These are phyloP conservation scores for Pleurotus djamor DNA, from an alignment of 768 basidiomycete species.

Conservation along the genomic window DNA sequence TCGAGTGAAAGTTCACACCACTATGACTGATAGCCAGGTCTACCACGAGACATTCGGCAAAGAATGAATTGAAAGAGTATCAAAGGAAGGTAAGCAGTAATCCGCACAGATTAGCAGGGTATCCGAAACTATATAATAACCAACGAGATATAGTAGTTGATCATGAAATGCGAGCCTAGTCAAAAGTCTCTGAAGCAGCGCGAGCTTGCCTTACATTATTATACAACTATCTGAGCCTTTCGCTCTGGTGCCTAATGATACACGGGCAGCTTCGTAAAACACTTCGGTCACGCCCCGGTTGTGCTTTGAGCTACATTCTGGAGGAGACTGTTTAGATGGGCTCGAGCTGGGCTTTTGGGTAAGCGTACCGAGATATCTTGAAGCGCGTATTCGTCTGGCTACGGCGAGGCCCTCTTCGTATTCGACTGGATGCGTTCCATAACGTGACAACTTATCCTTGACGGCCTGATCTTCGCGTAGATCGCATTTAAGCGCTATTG, in stretches of 20 bases:
- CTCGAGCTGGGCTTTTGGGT: background rate
- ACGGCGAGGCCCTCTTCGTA: slow-evolving; percentile 93
- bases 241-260: slow-evolving; percentile 73
- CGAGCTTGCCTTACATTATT: slow-evolving; percentile 46
- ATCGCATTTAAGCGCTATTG: slow-evolving; percentile 90
- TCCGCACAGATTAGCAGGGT: background rate
- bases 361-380: slow-evolving; percentile 82
- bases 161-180: background rate
- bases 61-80: background rate
- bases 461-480: slow-evolving; percentile 80
- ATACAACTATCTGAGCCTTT: slow-evolving; percentile 62
- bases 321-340: background rate
- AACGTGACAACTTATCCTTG: slow-evolving; percentile 69
- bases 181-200: background rate
- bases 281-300: slow-evolving; percentile 94
- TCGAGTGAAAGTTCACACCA: background rate
- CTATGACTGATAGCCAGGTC: too few relatives aligned
- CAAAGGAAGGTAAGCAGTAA: background rate
- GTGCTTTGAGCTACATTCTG: slow-evolving; percentile 97
- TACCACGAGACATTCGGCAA: too few relatives aligned
- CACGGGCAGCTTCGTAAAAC: slow-evolving; percentile 88
- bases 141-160: background rate
- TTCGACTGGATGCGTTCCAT: slow-evolving; percentile 71
- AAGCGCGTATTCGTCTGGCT: slow-evolving; percentile 88
- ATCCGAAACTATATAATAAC: background rate